These are phyloP conservation scores for Xerocomus subilludens DNA, from an alignment of 1,284 basidiomycete genomes.

Conservation along the genomic window DNA sequence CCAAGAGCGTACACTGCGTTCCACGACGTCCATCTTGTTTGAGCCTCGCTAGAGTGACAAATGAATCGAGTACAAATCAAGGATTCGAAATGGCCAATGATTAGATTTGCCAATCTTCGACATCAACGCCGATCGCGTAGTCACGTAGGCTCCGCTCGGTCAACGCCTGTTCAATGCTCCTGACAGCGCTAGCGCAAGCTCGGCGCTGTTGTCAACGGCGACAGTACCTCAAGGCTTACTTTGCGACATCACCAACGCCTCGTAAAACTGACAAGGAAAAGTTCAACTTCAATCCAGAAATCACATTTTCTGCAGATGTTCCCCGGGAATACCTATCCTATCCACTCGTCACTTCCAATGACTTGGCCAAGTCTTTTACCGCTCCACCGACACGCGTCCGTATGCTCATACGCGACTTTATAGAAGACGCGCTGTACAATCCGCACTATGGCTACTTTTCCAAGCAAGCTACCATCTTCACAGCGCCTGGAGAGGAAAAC, in stretches of 20 bases:
- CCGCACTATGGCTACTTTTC: slow-evolving; percentile 98
- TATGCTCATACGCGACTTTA: slow-evolving; percentile 97
- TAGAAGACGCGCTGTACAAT: slow-evolving; percentile 97
- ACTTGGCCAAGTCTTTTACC: slow-evolving; percentile 62
- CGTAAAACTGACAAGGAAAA: slow-evolving; percentile 57
- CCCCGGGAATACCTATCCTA: slow-evolving; percentile 66
- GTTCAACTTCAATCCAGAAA: slow-evolving; percentile 75
- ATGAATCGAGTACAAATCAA: not conserved
- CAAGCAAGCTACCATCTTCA: slow-evolving; percentile 89
- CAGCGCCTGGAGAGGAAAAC: slow-evolving; percentile 65
- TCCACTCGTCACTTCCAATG: slow-evolving; percentile 78
- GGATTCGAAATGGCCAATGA: slow-evolving; percentile 20
- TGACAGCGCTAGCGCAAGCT: slow-evolving; percentile 34
- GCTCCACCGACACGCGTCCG: slow-evolving; percentile 84
- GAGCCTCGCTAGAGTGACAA: slow-evolving; percentile 1
- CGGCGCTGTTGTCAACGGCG: slow-evolving; percentile 39
- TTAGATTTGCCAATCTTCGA: slow-evolving; percentile 30
- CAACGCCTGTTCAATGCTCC: slow-evolving; percentile 39
- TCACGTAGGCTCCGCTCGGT: slow-evolving; percentile 5
- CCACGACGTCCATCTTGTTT: slow-evolving; percentile 55
- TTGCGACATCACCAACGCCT: slow-evolving; percentile 41
- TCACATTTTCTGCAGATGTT: slow-evolving; percentile 63
- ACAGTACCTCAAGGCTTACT: slow-evolving; percentile 42
- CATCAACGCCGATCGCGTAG: too few relatives aligned
- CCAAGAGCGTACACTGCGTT: slow-evolving; percentile 77